A percentile compares a stretch with the other conserved stretches of the same genome.
These are phyloP conservation scores for Ocimum tenuiflorum DNA, from an alignment of 257 asterid species.

Conservation along the genomic window DNA sequence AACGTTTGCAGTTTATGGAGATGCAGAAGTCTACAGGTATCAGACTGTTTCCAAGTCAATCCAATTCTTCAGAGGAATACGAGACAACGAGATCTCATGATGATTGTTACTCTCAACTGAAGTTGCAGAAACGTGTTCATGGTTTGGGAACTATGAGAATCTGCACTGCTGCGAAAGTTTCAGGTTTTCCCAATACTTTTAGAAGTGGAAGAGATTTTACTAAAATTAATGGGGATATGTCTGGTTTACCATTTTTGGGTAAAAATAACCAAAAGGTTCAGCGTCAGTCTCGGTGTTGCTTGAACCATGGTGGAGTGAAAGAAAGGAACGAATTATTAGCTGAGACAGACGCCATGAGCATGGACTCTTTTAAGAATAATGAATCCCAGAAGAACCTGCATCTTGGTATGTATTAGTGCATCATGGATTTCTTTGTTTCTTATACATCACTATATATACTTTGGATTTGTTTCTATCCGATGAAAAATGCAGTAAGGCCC, in stretches of 20 bases:
- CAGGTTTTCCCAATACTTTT: constrained; percentile 22
- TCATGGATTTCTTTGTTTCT: neutral
- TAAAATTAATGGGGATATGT: constrained; percentile 19
- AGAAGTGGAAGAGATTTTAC: constrained; percentile 14
- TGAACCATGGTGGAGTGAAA: constrained; percentile 28
- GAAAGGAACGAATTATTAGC: constrained; percentile 53
- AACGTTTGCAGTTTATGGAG: constrained; percentile 16
- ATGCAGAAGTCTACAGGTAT: constrained; percentile 18
- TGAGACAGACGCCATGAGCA: constrained; percentile 46
- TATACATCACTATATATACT: neutral
- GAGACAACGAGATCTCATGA: constrained; percentile 17
- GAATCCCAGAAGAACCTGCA: constrained; percentile 10
- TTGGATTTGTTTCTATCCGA: neutral
- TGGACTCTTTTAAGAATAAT: constrained; percentile 31
- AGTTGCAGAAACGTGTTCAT: constrained; percentile 28
- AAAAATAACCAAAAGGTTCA: constrained; percentile 20
- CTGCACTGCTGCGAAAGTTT: constrained; percentile 29
- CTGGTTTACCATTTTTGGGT: constrained; percentile 26
- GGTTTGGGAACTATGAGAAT: constrained; percentile 36
- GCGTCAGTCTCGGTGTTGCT: constrained; percentile 30
- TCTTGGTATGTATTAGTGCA: constrained; percentile 28
- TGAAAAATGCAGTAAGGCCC: neutral
- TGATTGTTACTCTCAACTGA: constrained; percentile 24
- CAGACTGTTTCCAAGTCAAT: constrained; percentile 15
- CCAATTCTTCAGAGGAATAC: constrained; percentile 18